A percentile compares a stretch with the other conserved stretches of the same genome.
Conservation (phyloP, 2,329 filamentous ascomycete genomes). For the Hypoxylon sp. region DNA sequence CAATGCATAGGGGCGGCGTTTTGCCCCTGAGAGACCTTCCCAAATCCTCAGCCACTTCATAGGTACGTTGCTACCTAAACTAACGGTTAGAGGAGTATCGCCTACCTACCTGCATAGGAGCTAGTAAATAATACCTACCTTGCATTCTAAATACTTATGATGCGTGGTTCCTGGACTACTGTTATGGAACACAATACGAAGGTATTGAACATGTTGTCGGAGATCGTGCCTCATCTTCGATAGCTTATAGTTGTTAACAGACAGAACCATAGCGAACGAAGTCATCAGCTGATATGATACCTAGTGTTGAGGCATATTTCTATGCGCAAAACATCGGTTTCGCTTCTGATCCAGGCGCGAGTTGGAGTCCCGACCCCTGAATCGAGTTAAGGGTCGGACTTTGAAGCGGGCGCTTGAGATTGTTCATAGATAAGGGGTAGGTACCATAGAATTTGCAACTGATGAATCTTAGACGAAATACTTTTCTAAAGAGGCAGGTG, state of each 20-base stretch:
- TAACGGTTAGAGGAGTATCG: too few relatives aligned
- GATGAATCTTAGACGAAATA: constrained; percentile 41
- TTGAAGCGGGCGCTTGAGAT: constrained; percentile 60
- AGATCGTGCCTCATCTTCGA: not conserved
- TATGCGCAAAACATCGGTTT: constrained; percentile 41
- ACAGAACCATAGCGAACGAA: not conserved
- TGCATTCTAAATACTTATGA: not conserved
- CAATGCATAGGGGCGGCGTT: too few relatives aligned
- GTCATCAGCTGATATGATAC: not conserved
- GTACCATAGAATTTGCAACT: constrained; percentile 64
- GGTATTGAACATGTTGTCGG: not conserved
- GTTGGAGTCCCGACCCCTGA: constrained; percentile 2
- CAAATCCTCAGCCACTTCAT: too few relatives aligned
- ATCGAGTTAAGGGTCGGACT: not conserved
- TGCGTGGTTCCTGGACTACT: not conserved
- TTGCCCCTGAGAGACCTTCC: too few relatives aligned
- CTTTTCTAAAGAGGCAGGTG: not conserved
- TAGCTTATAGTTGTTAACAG: not conserved
- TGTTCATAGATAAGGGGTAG: constrained; percentile 59
- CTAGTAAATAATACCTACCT: not conserved
- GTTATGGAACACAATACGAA: not conserved
- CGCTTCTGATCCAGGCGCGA: constrained; percentile 44
- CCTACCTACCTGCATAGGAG: too few relatives aligned
- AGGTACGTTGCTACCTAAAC: too few relatives aligned
- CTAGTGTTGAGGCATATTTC: too few relatives aligned